phyloP scores from a whole-genome alignment of 148 eudicot species.

The Pharnaceum exiguum region DNA sequence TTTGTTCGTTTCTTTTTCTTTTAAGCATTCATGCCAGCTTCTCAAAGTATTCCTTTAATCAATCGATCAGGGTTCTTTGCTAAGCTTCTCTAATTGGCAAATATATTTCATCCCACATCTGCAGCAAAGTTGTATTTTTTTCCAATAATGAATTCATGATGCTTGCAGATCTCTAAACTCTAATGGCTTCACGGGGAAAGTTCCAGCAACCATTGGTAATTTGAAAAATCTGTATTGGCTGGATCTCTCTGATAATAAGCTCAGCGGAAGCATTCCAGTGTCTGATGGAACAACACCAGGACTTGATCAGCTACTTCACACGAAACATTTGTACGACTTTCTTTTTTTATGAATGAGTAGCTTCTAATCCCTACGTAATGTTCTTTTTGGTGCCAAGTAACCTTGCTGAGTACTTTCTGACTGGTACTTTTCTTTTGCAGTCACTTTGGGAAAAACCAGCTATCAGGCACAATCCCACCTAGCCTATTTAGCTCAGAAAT shows the following conservation, averaged over 20 bases:
- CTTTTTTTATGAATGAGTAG: background rate
- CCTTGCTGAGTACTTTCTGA: background rate
- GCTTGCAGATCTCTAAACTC: slow-evolving; percentile 64
- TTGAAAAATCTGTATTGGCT: slow-evolving; percentile 58
- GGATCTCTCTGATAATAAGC: slow-evolving; percentile 70
- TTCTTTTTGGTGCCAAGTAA: background rate
- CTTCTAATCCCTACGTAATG: background rate
- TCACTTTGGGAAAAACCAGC: slow-evolving; percentile 70
- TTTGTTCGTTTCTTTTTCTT: background rate
- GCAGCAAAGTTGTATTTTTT: no score
- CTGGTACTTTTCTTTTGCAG: slow-evolving; percentile 30
- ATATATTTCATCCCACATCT: no score
- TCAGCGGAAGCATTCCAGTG: slow-evolving; percentile 70
- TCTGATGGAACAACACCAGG: slow-evolving; percentile 54
- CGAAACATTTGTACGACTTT: slow-evolving; percentile 74
- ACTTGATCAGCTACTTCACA: slow-evolving; percentile 51
- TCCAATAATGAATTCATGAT: background rate
- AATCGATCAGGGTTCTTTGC: no score
- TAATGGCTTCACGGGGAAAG: slow-evolving; percentile 57
- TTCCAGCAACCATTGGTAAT: slow-evolving; percentile 72
- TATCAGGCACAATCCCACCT: slow-evolving; percentile 59
- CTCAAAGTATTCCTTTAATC: background rate
- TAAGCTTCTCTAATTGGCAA: no score
- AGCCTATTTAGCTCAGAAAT: slow-evolving; percentile 57
- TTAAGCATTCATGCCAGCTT: background rate